Evolutionary conservation across 139 green algal genomes (phyloP), one percentile per base, ranked within the genome.

Genomic region (Chlamydomonas sp.): DNA sequence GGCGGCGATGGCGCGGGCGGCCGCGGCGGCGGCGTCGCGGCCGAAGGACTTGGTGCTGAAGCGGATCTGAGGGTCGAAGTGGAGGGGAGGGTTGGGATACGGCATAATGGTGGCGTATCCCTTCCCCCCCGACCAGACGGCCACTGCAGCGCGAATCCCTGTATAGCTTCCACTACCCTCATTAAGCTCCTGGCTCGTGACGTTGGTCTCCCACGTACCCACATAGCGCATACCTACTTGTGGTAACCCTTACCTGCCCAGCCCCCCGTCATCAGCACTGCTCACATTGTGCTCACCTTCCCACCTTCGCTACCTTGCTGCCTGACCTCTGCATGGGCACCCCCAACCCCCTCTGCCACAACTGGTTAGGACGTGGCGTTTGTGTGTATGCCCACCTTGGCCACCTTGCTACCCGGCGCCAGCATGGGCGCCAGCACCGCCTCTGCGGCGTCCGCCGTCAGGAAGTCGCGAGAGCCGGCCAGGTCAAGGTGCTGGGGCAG

Each of bases 41-140:
- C 95, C 95, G 93, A 99, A 99, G 85, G 92, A 96, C 87, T 99
- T 98, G 85, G 94, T 98, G 91, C 92, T 97, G 84, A 99, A 95
- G 74, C 94, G 95, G 83, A 99, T 93, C 93, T 97, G 95, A 76
- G n/a, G 4, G n/a, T 49, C 31, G 31, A 49, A 49, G 31, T 49
- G 31, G 31, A 49, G 31, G 31, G 31, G 31, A 49, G 31, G 31
- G 31, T 49, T 49, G 31, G 31, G 31, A 49, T 49, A 49, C 31
- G 31, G 31, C 31, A 49, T 49, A 49, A 49, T 49, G 31, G 31
- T 49, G 31, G 31, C 31, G 31, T 49, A 49, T 49, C 31, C 31
- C 31, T 49, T 49, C 31, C 31, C 31, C 31, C 31, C 31, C 31
- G 31, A 49, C 31, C 31, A 49, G 31, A 49, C 31, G 31, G 31